Evolutionary conservation across 108 stramenopile species (phyloP).

Genomic region (Nitzschia palea): DNA sequence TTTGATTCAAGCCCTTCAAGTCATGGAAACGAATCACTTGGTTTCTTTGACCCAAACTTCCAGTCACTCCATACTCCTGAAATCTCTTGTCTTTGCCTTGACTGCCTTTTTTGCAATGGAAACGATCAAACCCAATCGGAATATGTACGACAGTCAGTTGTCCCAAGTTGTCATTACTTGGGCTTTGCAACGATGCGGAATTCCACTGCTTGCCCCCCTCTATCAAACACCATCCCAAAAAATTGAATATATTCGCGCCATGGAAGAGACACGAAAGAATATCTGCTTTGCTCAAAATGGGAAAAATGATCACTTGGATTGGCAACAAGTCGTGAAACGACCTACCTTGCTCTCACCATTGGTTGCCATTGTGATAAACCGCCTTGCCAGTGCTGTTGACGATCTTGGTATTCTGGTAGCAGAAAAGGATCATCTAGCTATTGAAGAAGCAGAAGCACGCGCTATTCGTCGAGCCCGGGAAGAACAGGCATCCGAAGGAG

Average conservation of each 20-base stretch:
- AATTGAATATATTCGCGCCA: constrained; percentile 20
- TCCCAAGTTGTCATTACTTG: constrained; percentile 33
- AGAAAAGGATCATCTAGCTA: constrained; percentile 23
- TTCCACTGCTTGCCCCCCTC: constrained; percentile 34
- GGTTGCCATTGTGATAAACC: constrained; percentile 31
- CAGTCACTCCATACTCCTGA: background rate
- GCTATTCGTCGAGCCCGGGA: constrained; percentile 38
- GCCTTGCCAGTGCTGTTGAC: constrained; percentile 10
- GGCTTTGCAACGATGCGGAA: constrained; percentile 28
- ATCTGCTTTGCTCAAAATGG: constrained; percentile 5
- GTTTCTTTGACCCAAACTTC: background rate
- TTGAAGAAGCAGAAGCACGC: constrained; percentile 38
- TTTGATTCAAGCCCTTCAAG: constrained; percentile 20
- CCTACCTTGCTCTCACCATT: constrained; percentile 29
- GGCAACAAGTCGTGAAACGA: background rate
- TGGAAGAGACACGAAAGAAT: constrained; percentile 19
- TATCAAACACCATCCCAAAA: constrained; percentile 35
- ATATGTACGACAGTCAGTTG: constrained; percentile 7
- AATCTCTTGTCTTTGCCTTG: constrained; percentile 27
- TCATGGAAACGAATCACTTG: background rate
- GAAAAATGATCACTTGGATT: background rate
- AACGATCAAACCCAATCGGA: constrained; percentile 35
- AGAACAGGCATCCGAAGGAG: constrained; percentile 32
- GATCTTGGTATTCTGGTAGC: constrained; percentile 22
- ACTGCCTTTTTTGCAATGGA: constrained; percentile 33